Conservation (phyloP, 2,329 filamentous ascomycete genomes). For the Lasiodiplodia hormozganensis region DNA sequence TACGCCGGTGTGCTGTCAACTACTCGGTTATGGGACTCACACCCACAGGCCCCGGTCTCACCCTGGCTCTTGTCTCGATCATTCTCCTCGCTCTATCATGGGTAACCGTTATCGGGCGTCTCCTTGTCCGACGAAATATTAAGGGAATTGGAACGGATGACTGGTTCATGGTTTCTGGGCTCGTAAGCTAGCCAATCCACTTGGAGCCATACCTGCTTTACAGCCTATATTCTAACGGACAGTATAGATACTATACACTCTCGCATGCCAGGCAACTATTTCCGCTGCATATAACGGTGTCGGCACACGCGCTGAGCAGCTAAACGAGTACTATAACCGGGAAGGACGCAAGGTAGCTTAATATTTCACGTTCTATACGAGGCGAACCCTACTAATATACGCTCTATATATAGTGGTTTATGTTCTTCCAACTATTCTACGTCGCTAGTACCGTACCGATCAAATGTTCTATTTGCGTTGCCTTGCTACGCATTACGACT, state of each 20-base stretch:
- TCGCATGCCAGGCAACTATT: background rate
- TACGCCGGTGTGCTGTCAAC: too few species aligned
- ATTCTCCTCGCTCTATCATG: background rate
- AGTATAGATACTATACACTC: too few species aligned
- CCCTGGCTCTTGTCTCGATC: background rate
- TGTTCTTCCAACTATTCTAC: slow-evolving; percentile 9
- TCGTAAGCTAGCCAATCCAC: background rate
- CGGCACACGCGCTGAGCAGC: background rate
- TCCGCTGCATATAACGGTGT: slow-evolving; percentile 6
- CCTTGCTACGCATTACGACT: slow-evolving; percentile 12
- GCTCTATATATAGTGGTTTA: background rate
- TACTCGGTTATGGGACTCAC: background rate
- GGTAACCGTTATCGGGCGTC: background rate
- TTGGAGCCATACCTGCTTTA: background rate
- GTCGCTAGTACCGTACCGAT: slow-evolving; percentile 1
- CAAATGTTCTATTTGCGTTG: slow-evolving; percentile 15
- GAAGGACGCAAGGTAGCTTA: background rate
- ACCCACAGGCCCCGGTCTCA: background rate
- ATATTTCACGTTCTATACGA: background rate
- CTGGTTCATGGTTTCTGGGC: background rate
- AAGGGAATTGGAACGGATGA: background rate
- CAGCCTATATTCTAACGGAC: background rate
- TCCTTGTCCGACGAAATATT: background rate
- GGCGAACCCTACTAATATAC: too few species aligned
- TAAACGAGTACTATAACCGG: background rate